Conservation (phyloP, 2,329 filamentous ascomycete genomes). For the Sordariomycetes sp. region DNA sequence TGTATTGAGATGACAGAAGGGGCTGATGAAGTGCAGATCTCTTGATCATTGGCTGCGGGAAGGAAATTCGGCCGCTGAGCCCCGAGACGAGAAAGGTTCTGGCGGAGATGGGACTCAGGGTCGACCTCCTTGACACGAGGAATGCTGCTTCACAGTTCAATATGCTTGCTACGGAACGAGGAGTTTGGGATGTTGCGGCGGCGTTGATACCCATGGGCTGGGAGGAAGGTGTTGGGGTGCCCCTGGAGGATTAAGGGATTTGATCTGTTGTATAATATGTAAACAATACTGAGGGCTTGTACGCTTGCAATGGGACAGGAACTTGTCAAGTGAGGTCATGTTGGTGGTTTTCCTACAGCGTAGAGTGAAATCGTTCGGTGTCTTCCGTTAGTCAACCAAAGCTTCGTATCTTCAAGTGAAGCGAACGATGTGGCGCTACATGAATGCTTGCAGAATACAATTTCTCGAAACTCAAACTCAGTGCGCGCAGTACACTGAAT, state of each 20-base stretch:
- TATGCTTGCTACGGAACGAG: conserved; percentile 85
- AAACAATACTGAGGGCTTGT: too few species aligned
- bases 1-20: not conserved
- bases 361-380: too few species aligned
- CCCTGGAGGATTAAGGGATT: too few species aligned
- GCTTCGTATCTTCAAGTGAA: too few species aligned
- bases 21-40: conserved; percentile 51
- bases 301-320: too few species aligned
- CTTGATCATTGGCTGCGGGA: conserved; percentile 80
- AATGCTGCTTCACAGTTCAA: conserved; percentile 96
- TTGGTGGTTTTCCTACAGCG: too few species aligned
- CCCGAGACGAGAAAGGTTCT: conserved; percentile 65
- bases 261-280: too few species aligned
- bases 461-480: too few species aligned
- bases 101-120: conserved; percentile 67
- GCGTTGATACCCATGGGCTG: conserved; percentile 82
- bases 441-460: too few species aligned
- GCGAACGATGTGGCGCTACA: too few species aligned
- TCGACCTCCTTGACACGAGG: conserved; percentile 85
- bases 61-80: conserved; percentile 64
- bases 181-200: conserved; percentile 75
- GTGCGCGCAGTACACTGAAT: conserved; percentile 2
- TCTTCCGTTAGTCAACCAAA: too few species aligned
- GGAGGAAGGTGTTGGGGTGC: conserved; percentile 49
- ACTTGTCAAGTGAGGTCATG: too few species aligned